Conservation (phyloP, 805 yeast species). For the Sugiyamaella boreocaroliniensis region DNA sequence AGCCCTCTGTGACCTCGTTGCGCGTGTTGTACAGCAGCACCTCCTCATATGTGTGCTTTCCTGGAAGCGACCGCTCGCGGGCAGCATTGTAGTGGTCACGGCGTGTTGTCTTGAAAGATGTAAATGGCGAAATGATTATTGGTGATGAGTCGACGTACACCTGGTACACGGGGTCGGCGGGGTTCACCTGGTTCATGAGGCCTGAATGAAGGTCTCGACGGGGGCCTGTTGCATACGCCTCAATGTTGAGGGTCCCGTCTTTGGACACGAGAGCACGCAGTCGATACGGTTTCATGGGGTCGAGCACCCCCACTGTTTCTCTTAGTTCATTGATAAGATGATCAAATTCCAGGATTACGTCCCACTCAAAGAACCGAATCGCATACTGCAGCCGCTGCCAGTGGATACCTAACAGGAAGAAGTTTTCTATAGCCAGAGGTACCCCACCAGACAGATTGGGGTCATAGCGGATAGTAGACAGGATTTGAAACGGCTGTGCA, state of each 20-base stretch:
- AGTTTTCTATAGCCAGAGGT: conserved; percentile 27
- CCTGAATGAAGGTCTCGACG: conserved; percentile 27
- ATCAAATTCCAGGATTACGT: conserved; percentile 37
- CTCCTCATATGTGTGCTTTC: conserved; percentile 38
- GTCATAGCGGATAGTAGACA: conserved; percentile 73
- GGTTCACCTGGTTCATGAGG: conserved; percentile 19
- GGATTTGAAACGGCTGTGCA: conserved; percentile 41
- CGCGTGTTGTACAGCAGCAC: conserved; percentile 62
- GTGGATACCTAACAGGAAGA: conserved; percentile 63
- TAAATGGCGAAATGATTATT: conserved; percentile 59
- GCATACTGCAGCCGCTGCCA: conserved; percentile 51
- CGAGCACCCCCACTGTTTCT: conserved; percentile 27
- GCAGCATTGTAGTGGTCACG: conserved; percentile 60
- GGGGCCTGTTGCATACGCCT: conserved; percentile 31
- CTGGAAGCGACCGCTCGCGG: conserved; percentile 41
- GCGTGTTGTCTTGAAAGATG: conserved; percentile 80
- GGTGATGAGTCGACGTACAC: conserved; percentile 55
- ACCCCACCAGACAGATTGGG: conserved; percentile 41
- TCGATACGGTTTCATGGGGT: conserved; percentile 35
- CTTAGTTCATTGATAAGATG: conserved; percentile 40
- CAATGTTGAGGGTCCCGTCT: conserved; percentile 34
- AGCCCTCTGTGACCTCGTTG: conserved; percentile 67
- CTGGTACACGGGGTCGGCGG: conserved; percentile 40
- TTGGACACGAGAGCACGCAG: conserved; percentile 41
- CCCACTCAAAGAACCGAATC: conserved; percentile 48